Evolutionary conservation across 352 stramenopile genomes (phyloP).

Genomic region (Globisporangium nodosum): DNA sequence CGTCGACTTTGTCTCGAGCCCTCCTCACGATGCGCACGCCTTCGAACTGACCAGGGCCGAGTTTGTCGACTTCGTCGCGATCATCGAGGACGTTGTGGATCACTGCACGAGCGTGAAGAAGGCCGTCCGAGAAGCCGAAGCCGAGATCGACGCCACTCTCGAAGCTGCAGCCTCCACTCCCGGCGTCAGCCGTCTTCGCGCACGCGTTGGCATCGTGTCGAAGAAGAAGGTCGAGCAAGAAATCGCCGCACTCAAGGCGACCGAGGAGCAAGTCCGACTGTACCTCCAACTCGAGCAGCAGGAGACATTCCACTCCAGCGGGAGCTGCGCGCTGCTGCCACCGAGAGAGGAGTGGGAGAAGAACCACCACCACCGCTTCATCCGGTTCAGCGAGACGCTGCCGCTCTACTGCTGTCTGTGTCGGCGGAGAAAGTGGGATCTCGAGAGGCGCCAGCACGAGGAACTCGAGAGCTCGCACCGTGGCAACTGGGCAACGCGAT

Average conservation of each 20-base stretch:
- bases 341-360: conserved; percentile 61
- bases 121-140: conserved; percentile 51
- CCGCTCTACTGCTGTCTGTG: conserved; percentile 61
- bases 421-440: conserved; percentile 54
- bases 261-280: conserved; percentile 25
- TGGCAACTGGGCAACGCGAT: conserved; percentile 25
- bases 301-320: conserved; percentile 9
- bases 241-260: conserved; percentile 33
- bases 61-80: conserved; percentile 48
- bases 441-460: conserved; percentile 36
- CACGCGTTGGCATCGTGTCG: conserved; percentile 42
- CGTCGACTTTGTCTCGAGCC: conserved; percentile 40
- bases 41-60: conserved; percentile 24
- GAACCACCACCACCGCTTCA: conserved; percentile 62
- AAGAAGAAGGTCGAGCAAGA: conserved; percentile 56
- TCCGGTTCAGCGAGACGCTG: conserved; percentile 22
- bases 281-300: conserved; percentile 16
- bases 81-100: conserved; percentile 50
- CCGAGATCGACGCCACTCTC: conserved; percentile 42
- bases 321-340: conserved; percentile 8
- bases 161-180: conserved; percentile 13
- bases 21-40: conserved; percentile 16
- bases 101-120: conserved; percentile 37
- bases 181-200: conserved; percentile 27
- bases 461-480: conserved; percentile 41